Evolutionary conservation across 2,329 filamentous ascomycete genomes (phyloP).

Genomic region (Plenodomus biglobosus): DNA sequence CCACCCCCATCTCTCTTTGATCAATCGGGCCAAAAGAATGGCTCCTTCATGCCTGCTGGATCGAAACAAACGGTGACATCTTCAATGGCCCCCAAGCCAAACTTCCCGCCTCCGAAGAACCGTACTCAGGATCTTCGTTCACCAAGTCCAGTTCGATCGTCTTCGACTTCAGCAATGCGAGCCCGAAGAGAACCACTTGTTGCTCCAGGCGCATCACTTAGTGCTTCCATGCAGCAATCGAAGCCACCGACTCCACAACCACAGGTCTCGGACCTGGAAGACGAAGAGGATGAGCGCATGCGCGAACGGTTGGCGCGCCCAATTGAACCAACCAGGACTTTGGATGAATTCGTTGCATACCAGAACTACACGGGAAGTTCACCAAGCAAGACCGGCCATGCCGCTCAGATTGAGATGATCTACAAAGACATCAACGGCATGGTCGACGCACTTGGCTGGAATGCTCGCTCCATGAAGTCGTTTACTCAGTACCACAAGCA

Average conservation of each 20-base stretch:
- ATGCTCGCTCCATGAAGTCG: conserved; percentile 66
- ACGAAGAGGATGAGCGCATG: conserved; percentile 68
- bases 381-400: conserved; percentile 45
- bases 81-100: conserved; percentile 36
- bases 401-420: conserved; percentile 53
- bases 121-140: conserved; percentile 61
- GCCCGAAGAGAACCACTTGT: conserved; percentile 36
- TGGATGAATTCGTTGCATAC: conserved; percentile 68
- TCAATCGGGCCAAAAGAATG: conserved; percentile 13
- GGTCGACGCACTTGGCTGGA: conserved; percentile 89
- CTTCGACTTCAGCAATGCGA: conserved; percentile 51
- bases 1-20: conserved; percentile 20
- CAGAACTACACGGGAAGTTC: conserved; percentile 48
- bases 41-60: conserved; percentile 6
- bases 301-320: conserved; percentile 64
- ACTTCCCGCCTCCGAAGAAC: conserved; percentile 57
- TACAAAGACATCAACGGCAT: conserved; percentile 88
- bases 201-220: conserved; percentile 36
- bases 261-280: conserved; percentile 39
- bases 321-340: conserved; percentile 60
- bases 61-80: conserved; percentile 11
- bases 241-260: conserved; percentile 45
- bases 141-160: conserved; percentile 68
- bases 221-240: conserved; percentile 32
- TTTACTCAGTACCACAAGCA: conserved; percentile 65